These are phyloP conservation scores for Diddensiella transvaalensis DNA, from an alignment of 805 yeast species.

Conservation along the genomic window DNA sequence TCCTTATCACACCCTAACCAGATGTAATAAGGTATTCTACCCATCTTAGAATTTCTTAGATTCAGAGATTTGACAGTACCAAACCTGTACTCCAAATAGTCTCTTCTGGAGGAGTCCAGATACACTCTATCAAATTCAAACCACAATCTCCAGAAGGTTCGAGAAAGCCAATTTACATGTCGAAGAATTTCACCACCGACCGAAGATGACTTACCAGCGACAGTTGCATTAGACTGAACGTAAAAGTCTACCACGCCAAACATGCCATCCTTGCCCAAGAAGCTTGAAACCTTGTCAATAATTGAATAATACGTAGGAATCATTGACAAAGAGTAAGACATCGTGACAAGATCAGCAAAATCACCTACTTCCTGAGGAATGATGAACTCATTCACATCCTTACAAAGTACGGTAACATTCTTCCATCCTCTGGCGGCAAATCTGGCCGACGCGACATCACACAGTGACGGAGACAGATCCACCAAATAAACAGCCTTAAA, in stretches of 20 bases:
- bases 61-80: slow-evolving; percentile 78
- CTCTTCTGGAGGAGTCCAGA: slow-evolving; percentile 76
- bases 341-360: slow-evolving; percentile 69
- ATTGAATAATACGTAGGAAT: slow-evolving; percentile 80
- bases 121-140: slow-evolving; percentile 80
- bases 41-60: slow-evolving; percentile 58
- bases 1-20: slow-evolving; percentile 75
- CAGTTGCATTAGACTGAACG: slow-evolving; percentile 62
- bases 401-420: slow-evolving; percentile 65
- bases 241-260: slow-evolving; percentile 78
- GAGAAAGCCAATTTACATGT: slow-evolving; percentile 69
- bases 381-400: slow-evolving; percentile 71
- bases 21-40: slow-evolving; percentile 76
- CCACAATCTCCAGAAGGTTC: slow-evolving; percentile 87
- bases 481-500: slow-evolving; percentile 69
- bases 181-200: slow-evolving; percentile 70
- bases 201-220: slow-evolving; percentile 66
- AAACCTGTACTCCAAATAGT: slow-evolving; percentile 74
- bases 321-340: slow-evolving; percentile 81
- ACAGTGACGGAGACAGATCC: slow-evolving; percentile 73
- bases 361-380: slow-evolving; percentile 37
- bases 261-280: slow-evolving; percentile 55
- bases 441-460: slow-evolving; percentile 64
- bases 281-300: slow-evolving; percentile 58
- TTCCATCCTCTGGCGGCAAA: slow-evolving; percentile 46